These are phyloP conservation scores for Haematococcus lacustris DNA, from an alignment of 139 green algal species.

Conservation along the genomic window DNA sequence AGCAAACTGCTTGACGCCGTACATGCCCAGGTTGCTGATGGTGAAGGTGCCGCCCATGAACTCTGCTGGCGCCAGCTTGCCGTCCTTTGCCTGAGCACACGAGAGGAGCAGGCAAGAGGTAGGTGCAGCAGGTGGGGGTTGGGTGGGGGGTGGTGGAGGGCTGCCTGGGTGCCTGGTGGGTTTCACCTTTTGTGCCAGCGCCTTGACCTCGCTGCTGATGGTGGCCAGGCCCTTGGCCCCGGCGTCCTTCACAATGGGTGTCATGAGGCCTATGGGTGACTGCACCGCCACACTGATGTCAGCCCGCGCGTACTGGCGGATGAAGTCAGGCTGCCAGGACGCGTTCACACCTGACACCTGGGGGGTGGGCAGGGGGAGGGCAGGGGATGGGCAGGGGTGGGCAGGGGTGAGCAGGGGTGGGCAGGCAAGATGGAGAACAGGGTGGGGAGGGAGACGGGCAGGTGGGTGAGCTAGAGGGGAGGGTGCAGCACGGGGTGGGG, in stretches of 20 bases:
- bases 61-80: slow-evolving; percentile 83
- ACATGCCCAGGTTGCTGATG: slow-evolving; percentile 94
- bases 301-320: slow-evolving; percentile 72
- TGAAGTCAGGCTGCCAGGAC: slow-evolving; percentile 82
- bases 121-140: no score
- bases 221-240: slow-evolving; percentile 59
- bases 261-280: slow-evolving; percentile 11
- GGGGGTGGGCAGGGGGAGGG: no score
- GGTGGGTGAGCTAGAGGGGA: no score
- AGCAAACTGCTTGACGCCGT: slow-evolving; percentile 80
- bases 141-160: no score
- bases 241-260: slow-evolving; percentile 69
- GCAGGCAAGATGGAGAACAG: no score
- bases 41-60: slow-evolving; percentile 87
- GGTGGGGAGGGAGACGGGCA: no score
- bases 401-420: no score
- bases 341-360: slow-evolving; percentile 58
- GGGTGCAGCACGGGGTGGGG: no score
- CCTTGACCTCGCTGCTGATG: slow-evolving; percentile 67
- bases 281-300: slow-evolving; percentile 77
- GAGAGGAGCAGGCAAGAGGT: no score
- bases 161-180: no score
- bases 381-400: no score
- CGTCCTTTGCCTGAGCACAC: slow-evolving; percentile 80
- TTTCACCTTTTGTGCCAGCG: slow-evolving; percentile 64